These are phyloP conservation scores for Tricholoma matsutake DNA, from an alignment of 768 basidiomycete genomes.

Conservation along the genomic window DNA sequence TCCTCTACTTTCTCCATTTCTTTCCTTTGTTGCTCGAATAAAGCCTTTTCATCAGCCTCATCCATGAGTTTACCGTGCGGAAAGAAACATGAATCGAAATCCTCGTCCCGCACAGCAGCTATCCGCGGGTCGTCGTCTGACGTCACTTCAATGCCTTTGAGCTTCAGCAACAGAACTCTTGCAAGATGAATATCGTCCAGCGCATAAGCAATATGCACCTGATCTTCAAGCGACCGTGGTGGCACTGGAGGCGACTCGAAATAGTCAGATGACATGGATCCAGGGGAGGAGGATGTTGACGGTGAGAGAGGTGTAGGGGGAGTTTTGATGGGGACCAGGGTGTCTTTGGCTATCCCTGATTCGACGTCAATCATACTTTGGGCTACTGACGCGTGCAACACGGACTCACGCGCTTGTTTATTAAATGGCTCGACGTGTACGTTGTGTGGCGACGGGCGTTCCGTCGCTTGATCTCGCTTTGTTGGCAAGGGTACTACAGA, in stretches of 20 bases:
- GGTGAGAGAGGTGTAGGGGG: constrained; percentile 10
- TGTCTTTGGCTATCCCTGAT: not conserved
- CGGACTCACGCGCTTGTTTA: not conserved
- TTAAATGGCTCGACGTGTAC: not conserved
- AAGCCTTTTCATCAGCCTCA: constrained; percentile 38
- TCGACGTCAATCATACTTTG: constrained; percentile 1
- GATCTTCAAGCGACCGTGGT: constrained; percentile 54
- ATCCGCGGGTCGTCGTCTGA: constrained; percentile 62
- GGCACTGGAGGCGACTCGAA: constrained; percentile 44
- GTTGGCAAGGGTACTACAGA: not conserved
- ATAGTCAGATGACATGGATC: constrained; percentile 37
- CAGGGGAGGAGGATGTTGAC: constrained; percentile 27
- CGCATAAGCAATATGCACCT: constrained; percentile 65
- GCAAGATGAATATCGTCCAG: constrained; percentile 66
- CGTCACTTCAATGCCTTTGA: constrained; percentile 60
- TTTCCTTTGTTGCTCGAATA: constrained; percentile 25
- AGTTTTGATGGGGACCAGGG: not conserved
- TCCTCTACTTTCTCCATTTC: constrained; percentile 33
- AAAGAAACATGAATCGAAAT: constrained; percentile 46
- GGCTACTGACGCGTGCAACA: not conserved
- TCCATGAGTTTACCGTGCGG: constrained; percentile 41
- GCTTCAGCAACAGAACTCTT: constrained; percentile 58
- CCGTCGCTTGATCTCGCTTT: not conserved
- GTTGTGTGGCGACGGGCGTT: not conserved
- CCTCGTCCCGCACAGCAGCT: constrained; percentile 52